Percentiles rank a stretch among this genome's conserved stretches.
Evolutionary conservation across 345 rosid species (phyloP).

Genomic region (Abelmoschus esculentus): DNA sequence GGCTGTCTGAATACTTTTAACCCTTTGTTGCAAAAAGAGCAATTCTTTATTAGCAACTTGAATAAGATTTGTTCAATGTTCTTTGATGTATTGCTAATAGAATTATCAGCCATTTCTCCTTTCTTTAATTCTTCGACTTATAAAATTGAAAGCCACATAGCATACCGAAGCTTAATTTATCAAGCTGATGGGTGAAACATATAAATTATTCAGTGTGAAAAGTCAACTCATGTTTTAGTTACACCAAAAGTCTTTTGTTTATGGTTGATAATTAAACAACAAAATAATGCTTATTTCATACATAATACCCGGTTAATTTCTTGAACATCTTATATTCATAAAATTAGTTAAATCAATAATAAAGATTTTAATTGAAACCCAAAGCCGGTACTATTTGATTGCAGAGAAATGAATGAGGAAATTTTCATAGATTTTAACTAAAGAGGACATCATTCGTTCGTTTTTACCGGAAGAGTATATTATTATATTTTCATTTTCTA

Average conservation of each 20-base stretch:
- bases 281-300: background rate
- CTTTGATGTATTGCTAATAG: background rate
- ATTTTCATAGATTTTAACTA: background rate
- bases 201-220: constrained; percentile 5
- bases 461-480: background rate
- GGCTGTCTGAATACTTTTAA: background rate
- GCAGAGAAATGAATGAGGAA: background rate
- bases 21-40: background rate
- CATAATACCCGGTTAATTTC: background rate
- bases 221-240: constrained; percentile 4
- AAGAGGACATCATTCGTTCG: background rate
- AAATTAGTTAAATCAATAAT: background rate
- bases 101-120: background rate
- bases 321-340: constrained; percentile 3
- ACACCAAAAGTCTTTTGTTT: background rate
- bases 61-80: background rate
- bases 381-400: background rate
- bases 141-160: background rate
- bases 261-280: background rate
- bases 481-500: background rate
- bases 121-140: background rate
- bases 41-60: background rate
- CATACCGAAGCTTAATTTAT: background rate
- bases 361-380: background rate
- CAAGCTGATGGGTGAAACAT: background rate